These are phyloP conservation scores for Penicillium hesseltinei DNA, from an alignment of 2,329 filamentous ascomycete genomes.

Conservation along the genomic window DNA sequence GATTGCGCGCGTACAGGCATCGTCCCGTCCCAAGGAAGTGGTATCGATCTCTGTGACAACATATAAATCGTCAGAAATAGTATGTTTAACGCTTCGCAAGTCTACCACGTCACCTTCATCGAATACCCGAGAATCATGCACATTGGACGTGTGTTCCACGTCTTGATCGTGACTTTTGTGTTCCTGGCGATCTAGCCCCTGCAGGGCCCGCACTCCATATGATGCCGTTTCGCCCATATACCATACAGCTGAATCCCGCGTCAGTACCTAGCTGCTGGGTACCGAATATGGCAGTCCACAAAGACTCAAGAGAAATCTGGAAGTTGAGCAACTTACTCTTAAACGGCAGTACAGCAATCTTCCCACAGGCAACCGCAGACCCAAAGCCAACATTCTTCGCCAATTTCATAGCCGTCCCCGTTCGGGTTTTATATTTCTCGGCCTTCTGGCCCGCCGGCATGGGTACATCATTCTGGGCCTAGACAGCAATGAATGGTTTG, in stretches of 20 bases:
- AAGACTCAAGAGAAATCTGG: background rate
- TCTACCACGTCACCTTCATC: background rate
- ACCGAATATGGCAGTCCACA: background rate
- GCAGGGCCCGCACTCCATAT: background rate
- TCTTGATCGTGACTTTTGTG: background rate
- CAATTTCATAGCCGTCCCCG: background rate
- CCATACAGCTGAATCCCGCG: constrained; percentile 1
- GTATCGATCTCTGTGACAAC: background rate
- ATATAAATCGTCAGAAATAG: background rate
- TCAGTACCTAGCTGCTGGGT: background rate
- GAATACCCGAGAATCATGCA: background rate
- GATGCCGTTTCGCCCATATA: constrained; percentile 12
- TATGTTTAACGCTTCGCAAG: background rate
- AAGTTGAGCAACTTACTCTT: constrained; percentile 5
- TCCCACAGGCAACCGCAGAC: constrained; percentile 6
- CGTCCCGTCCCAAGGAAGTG: background rate
- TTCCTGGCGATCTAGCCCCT: background rate
- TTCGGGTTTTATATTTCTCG: background rate
- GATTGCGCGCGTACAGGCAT: background rate
- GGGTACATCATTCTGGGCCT: background rate
- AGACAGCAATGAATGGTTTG: background rate
- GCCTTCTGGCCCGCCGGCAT: background rate
- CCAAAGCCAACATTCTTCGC: constrained; percentile 4
- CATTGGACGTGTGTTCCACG: background rate
- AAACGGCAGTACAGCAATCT: constrained; percentile 8